Evolutionary conservation across 1,284 basidiomycete genomes (phyloP), one percentile per base, ranked within the genome.

Genomic region (Puccinia hordei): DNA sequence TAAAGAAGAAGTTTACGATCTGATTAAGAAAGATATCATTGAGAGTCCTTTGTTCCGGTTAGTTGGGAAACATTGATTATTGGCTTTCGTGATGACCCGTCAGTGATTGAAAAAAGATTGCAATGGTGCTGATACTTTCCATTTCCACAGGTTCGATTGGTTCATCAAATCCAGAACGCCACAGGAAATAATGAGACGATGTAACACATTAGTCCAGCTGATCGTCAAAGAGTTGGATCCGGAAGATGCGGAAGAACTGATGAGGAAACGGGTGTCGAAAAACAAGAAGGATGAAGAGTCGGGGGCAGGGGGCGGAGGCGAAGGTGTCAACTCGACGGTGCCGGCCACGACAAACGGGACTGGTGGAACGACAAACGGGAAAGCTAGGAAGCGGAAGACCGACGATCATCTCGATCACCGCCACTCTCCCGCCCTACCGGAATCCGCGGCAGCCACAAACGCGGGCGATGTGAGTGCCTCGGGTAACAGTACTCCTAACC

Each of bases 131-230:
- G 57, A 59, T 33, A 30, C 6, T 22, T 33, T 9, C 10, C 46
- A n/a, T 49, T 69, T n/a, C 6, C 38, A 22, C 33, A 80, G 78
- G 68, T 97, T 98, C 84, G 95, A 98, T 85, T 98, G 95, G 95
- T 99, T 98, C 88, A 94, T 99, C 89, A 98, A 98, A 88, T 93
- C 92, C 82, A 88, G 97, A 74, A 95, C 93, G 33, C 91, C 94
- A 13, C 91, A 93, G 84, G 97, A 99, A 87, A 87, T 99, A 81
- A 91, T 92, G 83, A 88, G 96, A 83, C 88, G 97, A 77, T 98
- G 95, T 83, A 92, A 92, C 83, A 98, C 96, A 9, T 86, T 99
- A 55, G 85, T 98, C 55, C 89, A 91, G 19, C 92, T 98, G 89
- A 93, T 98, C 82, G 91, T 95, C 87, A 97, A 97, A 88, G 95